A percentile compares a stretch with the other conserved stretches of the same genome.
Conservation (phyloP, 345 rosid species). For the Hypericum androsaemum region DNA sequence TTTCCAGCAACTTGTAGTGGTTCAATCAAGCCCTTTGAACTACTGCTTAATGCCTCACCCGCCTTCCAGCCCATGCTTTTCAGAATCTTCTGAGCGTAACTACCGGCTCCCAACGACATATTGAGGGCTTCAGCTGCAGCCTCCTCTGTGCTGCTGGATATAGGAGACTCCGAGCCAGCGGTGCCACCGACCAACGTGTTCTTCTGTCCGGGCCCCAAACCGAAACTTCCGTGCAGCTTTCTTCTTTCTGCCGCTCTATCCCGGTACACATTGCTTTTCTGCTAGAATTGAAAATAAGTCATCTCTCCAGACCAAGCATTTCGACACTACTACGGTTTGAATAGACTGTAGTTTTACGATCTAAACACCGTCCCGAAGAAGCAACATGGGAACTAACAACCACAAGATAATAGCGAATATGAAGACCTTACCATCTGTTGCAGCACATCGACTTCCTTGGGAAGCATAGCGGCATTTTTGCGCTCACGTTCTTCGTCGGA, state of each 20-base stretch:
- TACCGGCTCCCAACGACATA: constrained; percentile 64
- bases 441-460: too few species aligned
- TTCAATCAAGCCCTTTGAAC: constrained; percentile 49
- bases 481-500: constrained; percentile 17
- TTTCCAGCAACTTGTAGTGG: constrained; percentile 64
- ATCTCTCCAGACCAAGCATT: neutral
- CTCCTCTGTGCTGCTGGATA: constrained; percentile 32
- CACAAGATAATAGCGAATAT: too few species aligned
- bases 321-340: too few species aligned
- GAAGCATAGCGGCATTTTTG: constrained; percentile 4
- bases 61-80: constrained; percentile 90
- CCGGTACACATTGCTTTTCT: constrained; percentile 38
- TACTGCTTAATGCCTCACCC: constrained; percentile 72
- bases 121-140: constrained; percentile 61
- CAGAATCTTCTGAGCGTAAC: constrained; percentile 70
- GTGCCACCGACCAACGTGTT: constrained; percentile 14
- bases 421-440: too few species aligned
- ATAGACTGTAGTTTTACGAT: too few species aligned
- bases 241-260: constrained; percentile 95
- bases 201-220: constrained; percentile 84
- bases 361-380: too few species aligned
- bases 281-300: constrained; percentile 25
- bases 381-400: too few species aligned
- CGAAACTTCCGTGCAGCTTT: constrained; percentile 65
- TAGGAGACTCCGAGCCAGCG: constrained; percentile 20